Evolutionary conservation across 257 asterid species (phyloP).

Genomic region (Fraxinus excelsior): DNA sequence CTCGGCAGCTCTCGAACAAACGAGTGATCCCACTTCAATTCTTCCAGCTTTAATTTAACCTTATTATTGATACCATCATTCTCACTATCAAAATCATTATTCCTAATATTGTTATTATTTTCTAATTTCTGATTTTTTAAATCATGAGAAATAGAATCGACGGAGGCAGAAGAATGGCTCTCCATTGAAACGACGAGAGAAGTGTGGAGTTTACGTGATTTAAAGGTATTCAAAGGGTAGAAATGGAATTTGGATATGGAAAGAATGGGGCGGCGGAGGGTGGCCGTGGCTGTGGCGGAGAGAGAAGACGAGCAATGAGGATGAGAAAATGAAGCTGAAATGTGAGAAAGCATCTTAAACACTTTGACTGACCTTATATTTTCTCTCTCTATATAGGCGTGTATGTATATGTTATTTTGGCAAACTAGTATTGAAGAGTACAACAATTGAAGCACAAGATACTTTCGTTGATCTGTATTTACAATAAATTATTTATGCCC

Average conservation of each 20-base stretch:
- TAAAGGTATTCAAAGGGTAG: conserved; percentile 32
- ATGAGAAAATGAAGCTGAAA: conserved; percentile 48
- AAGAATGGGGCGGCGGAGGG: conserved; percentile 31
- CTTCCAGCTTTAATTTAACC: conserved; percentile 66
- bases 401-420: not conserved
- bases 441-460: too few relatives aligned
- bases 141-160: conserved; percentile 65
- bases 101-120: conserved; percentile 10
- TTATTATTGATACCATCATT: conserved; percentile 19
- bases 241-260: conserved; percentile 35
- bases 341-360: conserved; percentile 43
- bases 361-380: not conserved
- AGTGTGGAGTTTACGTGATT: conserved; percentile 35
- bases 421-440: not conserved
- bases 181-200: conserved; percentile 57
- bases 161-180: conserved; percentile 41
- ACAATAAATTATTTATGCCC: too few relatives aligned
- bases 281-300: conserved; percentile 38
- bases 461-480: too few relatives aligned
- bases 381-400: not conserved
- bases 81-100: conserved; percentile 8
- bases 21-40: conserved; percentile 84
- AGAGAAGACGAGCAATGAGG: conserved; percentile 22
- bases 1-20: conserved; percentile 87
- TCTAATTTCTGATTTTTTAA: conserved; percentile 58